phyloP scores from a whole-genome alignment of 768 basidiomycete species.

The Amyloporia xantha region DNA sequence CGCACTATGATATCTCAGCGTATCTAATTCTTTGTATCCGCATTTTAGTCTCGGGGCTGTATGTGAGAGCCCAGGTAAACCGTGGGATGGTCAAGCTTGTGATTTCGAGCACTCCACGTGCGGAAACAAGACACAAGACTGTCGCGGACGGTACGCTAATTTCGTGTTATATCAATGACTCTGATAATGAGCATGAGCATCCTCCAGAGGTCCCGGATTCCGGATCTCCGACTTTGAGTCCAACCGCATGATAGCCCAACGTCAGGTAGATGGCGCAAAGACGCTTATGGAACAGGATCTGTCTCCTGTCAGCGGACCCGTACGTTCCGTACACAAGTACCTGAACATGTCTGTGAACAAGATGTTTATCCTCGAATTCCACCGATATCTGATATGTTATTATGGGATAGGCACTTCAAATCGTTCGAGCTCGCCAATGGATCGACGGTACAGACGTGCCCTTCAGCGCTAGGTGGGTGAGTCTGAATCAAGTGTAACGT shows the following conservation, averaged over 20 bases:
- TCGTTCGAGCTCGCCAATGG: constrained; percentile 62
- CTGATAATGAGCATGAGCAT: not conserved
- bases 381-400: not conserved
- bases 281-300: constrained; percentile 48
- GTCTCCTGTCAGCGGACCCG: constrained; percentile 46
- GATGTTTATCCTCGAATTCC: too few species aligned
- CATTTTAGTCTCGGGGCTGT: constrained; percentile 59
- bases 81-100: constrained; percentile 60
- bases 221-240: constrained; percentile 69
- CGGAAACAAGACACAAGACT: constrained; percentile 58
- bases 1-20: not conserved
- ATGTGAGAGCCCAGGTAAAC: constrained; percentile 70
- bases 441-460: constrained; percentile 62
- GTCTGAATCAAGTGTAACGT: constrained; percentile 2
- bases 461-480: constrained; percentile 64
- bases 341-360: constrained; percentile 57
- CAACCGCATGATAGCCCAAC: constrained; percentile 62
- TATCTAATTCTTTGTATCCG: too few species aligned
- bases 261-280: constrained; percentile 65
- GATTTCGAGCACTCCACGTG: constrained; percentile 72
- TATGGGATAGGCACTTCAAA: constrained; percentile 47
- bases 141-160: constrained; percentile 54
- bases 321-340: constrained; percentile 66
- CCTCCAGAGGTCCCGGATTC: constrained; percentile 65
- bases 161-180: constrained; percentile 1